Evolutionary conservation across 192 early-diverging fungal species (phyloP).

Genomic region (Allomyces macrogynus): DNA sequence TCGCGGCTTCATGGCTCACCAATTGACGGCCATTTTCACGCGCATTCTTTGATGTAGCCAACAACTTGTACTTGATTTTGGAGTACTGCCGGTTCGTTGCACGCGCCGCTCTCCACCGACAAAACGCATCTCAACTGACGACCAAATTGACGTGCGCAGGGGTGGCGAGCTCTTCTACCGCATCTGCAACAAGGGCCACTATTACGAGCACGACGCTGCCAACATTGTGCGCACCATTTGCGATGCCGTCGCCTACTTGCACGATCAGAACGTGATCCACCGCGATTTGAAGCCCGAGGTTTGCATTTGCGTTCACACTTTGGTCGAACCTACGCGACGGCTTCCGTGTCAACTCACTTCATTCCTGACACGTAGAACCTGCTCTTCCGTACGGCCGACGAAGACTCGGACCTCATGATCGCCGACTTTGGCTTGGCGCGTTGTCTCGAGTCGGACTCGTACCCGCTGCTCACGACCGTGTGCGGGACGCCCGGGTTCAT

Average conservation of each 20-base stretch:
- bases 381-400: conserved; percentile 36
- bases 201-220: conserved; percentile 64
- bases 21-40: not conserved
- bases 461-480: conserved; percentile 34
- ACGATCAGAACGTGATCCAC: conserved; percentile 72
- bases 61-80: not conserved
- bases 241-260: conserved; percentile 62
- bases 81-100: too few species aligned
- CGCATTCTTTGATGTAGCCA: conserved; percentile 2
- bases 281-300: conserved; percentile 18
- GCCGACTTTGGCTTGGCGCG: conserved; percentile 68
- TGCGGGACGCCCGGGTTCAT: conserved; percentile 72
- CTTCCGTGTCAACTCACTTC: not conserved
- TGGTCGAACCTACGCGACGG: not conserved
- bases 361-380: conserved; percentile 50
- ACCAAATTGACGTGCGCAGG: conserved; percentile 20
- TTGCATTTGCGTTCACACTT: not conserved
- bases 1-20: conserved; percentile 6
- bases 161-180: conserved; percentile 91
- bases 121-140: too few species aligned
- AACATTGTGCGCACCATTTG: conserved; percentile 53
- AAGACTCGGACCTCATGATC: conserved; percentile 41
- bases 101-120: too few species aligned
- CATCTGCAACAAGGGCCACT: conserved; percentile 44
- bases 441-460: conserved; percentile 35